These are phyloP conservation scores for Heliosperma pusillum DNA, from an alignment of 148 eudicot genomes.

Conservation along the genomic window DNA sequence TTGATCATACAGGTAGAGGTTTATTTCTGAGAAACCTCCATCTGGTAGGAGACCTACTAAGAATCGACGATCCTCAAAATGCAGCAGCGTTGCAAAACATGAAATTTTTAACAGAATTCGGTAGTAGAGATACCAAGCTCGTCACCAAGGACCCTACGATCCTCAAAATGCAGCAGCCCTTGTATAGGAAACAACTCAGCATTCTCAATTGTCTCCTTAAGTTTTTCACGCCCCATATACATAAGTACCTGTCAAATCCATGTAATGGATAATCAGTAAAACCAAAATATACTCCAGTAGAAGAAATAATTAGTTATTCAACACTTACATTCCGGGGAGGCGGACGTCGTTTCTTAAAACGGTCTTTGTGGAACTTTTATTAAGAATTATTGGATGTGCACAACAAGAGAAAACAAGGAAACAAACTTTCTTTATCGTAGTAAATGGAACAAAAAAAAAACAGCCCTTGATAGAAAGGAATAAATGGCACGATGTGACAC, in stretches of 20 bases:
- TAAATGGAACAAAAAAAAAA: too few relatives aligned
- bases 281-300: background rate
- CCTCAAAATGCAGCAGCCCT: too few relatives aligned
- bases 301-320: constrained; percentile 10
- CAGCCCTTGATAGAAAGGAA: too few relatives aligned
- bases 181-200: constrained; percentile 87
- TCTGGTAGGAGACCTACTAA: too few relatives aligned
- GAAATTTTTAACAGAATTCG: too few relatives aligned
- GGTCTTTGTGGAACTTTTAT: background rate
- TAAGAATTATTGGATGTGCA: background rate
- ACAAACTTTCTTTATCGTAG: background rate
- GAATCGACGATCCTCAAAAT: too few relatives aligned
- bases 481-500: background rate
- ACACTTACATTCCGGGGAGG: background rate
- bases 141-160: constrained; percentile 62
- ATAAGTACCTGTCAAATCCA: constrained; percentile 61
- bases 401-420: background rate
- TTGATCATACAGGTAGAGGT: too few relatives aligned
- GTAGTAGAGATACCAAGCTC: constrained; percentile 81
- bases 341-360: background rate
- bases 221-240: constrained; percentile 58
- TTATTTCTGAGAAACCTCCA: too few relatives aligned
- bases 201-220: constrained; percentile 60
- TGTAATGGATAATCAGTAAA: constrained; percentile 16
- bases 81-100: too few relatives aligned